Base-by-base conservation (phyloP, 1,139 yeast genomes). In the Kodamaea sp. region DNA sequence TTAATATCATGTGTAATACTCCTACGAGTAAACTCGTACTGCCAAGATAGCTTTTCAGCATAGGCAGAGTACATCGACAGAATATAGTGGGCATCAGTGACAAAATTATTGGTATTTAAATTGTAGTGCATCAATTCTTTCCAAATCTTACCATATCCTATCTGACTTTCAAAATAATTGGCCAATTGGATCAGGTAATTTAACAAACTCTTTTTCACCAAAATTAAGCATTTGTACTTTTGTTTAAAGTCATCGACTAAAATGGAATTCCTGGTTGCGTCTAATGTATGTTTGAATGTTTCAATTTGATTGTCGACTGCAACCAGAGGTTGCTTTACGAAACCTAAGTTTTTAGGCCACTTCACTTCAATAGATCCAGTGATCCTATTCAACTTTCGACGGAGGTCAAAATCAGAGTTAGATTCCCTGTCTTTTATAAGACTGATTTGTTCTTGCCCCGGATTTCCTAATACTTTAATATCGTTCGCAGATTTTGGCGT, bases 21-120 rank as follows among this genome's bases (percentile, higher is more conserved):
- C 2, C 12, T 28, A 11, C 30, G 32, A 9, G 50, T 29, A 31
- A 10, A 22, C 22, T 27, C 26, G 22, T 26, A 11, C 15, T 52
- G 54, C 7, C 23, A 24, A 25, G 34, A 35, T 40, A 50, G 44
- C 37, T 55, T 58, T 7, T 47, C 51, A 8, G 40, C 36, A 43
- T 48, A 58, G 32, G 52, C 41, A 11, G 49, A 46, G 39, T 53
- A 55, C 39, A 55, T 50, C 11, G 54, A 47, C 9, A 43, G 47
- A 34, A 54, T 47, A 25, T 46, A 46, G 8, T 31, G 31, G 11
- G 34, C 8, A n/a, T 29, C 23, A n/a, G 27, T 5, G 29, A 29
- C 20, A 24, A 10, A 9, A 8, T 29, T 24, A 11, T 35, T 15
- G 20, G 20, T 15, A 32, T 29, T 6, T 4, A 32, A n/a, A 8